phyloP scores from a whole-genome alignment of 2,329 filamentous ascomycete genomes.

The Emergomyces orientalis region DNA sequence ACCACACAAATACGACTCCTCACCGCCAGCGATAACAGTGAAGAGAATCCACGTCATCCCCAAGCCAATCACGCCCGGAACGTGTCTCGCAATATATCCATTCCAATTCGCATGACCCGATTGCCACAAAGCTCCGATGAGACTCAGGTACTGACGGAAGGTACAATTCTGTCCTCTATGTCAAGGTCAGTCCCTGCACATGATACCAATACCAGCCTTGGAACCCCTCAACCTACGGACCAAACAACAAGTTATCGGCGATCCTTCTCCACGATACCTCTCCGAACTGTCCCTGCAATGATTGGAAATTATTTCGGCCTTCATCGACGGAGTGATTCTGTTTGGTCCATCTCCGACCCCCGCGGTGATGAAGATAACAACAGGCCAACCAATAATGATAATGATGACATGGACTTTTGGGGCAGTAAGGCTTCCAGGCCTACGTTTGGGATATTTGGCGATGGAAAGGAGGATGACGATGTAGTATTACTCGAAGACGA shows the following conservation, averaged over 20 bases:
- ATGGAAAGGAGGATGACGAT: constrained; percentile 20
- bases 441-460: constrained; percentile 29
- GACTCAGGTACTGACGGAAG: constrained; percentile 17
- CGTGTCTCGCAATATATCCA: constrained; percentile 1
- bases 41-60: constrained; percentile 15
- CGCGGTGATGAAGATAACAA: not conserved
- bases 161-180: constrained; percentile 22
- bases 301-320: constrained; percentile 40
- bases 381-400: constrained; percentile 21
- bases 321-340: constrained; percentile 26
- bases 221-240: constrained; percentile 15
- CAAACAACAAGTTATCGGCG: constrained; percentile 18
- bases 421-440: constrained; percentile 37
- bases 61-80: constrained; percentile 12
- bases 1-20: constrained; percentile 36
- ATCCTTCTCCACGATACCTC: constrained; percentile 28
- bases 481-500: constrained; percentile 25
- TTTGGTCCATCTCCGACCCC: constrained; percentile 15
- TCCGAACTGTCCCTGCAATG: constrained; percentile 33
- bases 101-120: constrained; percentile 17
- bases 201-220: constrained; percentile 15
- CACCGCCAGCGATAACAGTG: constrained; percentile 20
- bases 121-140: constrained; percentile 25
- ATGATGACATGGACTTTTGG: constrained; percentile 48
- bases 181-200: constrained; percentile 20